Conservation (phyloP, 2,329 filamentous ascomycete species). For the Chrysoporthe puriensis region DNA sequence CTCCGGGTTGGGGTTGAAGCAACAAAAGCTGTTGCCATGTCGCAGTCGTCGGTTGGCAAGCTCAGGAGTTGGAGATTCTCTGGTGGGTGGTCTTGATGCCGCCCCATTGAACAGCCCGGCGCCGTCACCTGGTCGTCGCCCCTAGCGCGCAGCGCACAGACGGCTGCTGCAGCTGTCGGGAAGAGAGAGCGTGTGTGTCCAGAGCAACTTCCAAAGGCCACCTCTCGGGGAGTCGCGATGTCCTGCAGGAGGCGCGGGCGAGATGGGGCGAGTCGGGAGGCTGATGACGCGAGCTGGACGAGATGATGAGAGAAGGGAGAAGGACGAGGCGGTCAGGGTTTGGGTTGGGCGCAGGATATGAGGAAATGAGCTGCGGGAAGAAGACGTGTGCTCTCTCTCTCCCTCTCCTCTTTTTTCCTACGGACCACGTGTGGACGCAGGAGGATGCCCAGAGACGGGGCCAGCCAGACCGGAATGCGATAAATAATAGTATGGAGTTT, state of each 20-base stretch:
- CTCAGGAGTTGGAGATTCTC: slow-evolving; percentile 5
- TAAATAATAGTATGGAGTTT: too few species aligned
- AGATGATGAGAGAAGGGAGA: slow-evolving; percentile 30
- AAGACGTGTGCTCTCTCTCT: background rate
- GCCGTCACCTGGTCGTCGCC: background rate
- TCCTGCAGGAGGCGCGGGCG: slow-evolving; percentile 16
- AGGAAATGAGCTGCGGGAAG: background rate
- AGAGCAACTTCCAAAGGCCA: background rate
- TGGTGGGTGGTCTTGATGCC: background rate
- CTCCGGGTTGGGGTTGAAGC: slow-evolving; percentile 63
- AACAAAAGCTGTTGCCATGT: slow-evolving; percentile 30
- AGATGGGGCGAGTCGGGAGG: slow-evolving; percentile 19
- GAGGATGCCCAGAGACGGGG: too few species aligned
- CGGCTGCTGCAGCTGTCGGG: slow-evolving; percentile 18
- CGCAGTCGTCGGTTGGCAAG: background rate
- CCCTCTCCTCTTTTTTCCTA: background rate
- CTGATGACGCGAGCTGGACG: slow-evolving; percentile 25
- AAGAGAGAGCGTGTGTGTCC: slow-evolving; percentile 15
- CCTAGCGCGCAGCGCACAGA: background rate
- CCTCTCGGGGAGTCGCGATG: background rate
- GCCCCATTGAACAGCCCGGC: background rate
- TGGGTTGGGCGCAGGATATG: slow-evolving; percentile 9
- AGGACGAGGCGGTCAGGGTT: slow-evolving; percentile 20
- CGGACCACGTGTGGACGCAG: too few species aligned
- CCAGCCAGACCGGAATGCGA: too few species aligned